A percentile compares a stretch with the other conserved stretches of the same genome.
Conservation (phyloP, 108 stramenopile species). For the Cyclotella baltica region DNA sequence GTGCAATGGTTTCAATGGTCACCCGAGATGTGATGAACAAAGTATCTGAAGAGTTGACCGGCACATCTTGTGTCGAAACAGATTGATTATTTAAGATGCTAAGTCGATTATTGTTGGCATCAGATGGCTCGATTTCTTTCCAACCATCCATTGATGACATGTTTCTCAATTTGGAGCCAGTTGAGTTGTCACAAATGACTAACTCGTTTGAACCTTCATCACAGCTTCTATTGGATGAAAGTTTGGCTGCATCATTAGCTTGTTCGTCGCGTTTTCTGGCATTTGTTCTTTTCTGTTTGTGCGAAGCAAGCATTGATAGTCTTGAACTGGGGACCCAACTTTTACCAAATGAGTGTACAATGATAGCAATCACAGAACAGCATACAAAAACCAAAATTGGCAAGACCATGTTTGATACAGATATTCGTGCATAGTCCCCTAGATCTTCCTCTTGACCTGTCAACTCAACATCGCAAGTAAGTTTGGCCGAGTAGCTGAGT, state of each 20-base stretch:
- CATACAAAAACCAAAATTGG: slow-evolving; percentile 9
- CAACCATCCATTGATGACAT: not conserved
- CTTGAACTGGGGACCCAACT: not conserved
- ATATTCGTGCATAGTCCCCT: slow-evolving; percentile 24
- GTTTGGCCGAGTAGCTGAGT: not conserved
- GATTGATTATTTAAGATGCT: not conserved
- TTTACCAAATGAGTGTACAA: slow-evolving; percentile 2
- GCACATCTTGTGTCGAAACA: too few species aligned
- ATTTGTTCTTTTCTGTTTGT: not conserved
- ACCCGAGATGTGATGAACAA: not conserved
- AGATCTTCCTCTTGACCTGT: not conserved
- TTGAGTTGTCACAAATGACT: not conserved
- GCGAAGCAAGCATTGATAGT: not conserved
- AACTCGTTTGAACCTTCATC: too few species aligned
- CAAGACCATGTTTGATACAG: slow-evolving; percentile 22
- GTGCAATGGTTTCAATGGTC: not conserved
- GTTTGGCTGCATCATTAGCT: too few species aligned
- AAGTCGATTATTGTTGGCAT: not conserved
- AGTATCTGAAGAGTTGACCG: not conserved
- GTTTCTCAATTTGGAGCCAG: not conserved
- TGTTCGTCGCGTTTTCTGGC: too few species aligned
- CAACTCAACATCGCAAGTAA: slow-evolving; percentile 23
- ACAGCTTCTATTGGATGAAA: too few species aligned
- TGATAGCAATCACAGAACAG: slow-evolving; percentile 5
- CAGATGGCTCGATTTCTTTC: not conserved